Conservation (phyloP, 441 rosid genomes). For the Kokia cookei region DNA sequence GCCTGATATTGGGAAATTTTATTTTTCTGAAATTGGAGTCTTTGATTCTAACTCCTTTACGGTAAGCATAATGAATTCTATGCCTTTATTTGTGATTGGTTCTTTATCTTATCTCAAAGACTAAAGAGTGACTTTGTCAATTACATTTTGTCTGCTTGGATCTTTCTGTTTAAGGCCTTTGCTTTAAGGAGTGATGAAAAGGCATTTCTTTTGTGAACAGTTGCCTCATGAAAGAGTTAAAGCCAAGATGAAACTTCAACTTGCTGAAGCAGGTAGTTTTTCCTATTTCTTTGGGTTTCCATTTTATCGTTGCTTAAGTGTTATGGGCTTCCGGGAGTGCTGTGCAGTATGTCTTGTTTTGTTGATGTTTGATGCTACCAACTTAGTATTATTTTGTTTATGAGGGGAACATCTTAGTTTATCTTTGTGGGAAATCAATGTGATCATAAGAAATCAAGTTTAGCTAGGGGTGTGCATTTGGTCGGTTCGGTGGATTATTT, state of each 20-base stretch:
- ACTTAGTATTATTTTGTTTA: not conserved
- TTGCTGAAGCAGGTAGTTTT: slow-evolving; percentile 64
- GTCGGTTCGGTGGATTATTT: no score
- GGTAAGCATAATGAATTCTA: not conserved
- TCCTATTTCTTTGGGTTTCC: slow-evolving; percentile 1
- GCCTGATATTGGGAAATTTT: not conserved
- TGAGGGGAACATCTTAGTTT: not conserved
- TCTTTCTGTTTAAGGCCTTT: not conserved
- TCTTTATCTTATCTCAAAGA: not conserved
- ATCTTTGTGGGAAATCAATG: not conserved
- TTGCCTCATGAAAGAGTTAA: slow-evolving; percentile 78
- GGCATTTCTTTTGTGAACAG: slow-evolving; percentile 38
- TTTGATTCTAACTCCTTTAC: not conserved
- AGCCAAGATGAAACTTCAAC: slow-evolving; percentile 90
- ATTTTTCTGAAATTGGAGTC: not conserved
- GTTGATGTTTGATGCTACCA: not conserved
- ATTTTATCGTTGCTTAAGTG: not conserved
- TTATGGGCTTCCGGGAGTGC: not conserved
- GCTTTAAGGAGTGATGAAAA: not conserved
- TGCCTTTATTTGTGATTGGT: not conserved
- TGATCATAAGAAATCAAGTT: not conserved
- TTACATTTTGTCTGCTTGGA: not conserved
- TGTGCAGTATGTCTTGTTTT: not conserved
- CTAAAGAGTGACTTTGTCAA: not conserved
- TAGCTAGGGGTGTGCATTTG: no score